Percentiles rank a stretch among this genome's conserved stretches.
phyloP scores from a whole-genome alignment of 2,329 filamentous ascomycete genomes.

The Paramyrothecium roridum region DNA sequence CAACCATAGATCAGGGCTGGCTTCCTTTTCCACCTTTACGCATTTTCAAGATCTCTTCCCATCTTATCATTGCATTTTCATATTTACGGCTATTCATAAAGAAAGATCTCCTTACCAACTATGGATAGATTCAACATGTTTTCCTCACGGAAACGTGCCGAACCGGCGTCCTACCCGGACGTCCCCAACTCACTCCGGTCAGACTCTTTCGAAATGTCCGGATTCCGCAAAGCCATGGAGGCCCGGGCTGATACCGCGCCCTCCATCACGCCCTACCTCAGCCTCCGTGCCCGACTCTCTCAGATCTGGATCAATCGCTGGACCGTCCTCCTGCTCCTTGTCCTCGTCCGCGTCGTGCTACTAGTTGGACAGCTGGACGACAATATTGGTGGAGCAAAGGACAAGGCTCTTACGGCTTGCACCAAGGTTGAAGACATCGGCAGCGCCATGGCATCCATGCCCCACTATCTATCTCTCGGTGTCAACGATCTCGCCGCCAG shows the following conservation, averaged over 20 bases:
- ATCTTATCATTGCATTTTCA: neutral
- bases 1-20: neutral
- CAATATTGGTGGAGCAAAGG: slow-evolving; percentile 72
- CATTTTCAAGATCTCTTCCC: neutral
- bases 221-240: slow-evolving; percentile 25
- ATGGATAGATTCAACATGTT: slow-evolving; percentile 27
- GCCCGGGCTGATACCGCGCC: slow-evolving; percentile 55
- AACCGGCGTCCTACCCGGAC: slow-evolving; percentile 27
- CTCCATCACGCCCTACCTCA: slow-evolving; percentile 85
- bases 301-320: slow-evolving; percentile 98
- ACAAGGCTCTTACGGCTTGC: slow-evolving; percentile 83
- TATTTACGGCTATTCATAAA: slow-evolving; percentile 1
- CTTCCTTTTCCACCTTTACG: neutral
- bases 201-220: slow-evolving; percentile 32
- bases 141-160: slow-evolving; percentile 28
- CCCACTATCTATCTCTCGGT: slow-evolving; percentile 85
- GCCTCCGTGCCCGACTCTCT: slow-evolving; percentile 82
- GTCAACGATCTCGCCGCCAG: slow-evolving; percentile 82
- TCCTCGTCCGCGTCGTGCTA: slow-evolving; percentile 78
- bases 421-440: slow-evolving; percentile 89
- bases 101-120: slow-evolving; percentile 4
- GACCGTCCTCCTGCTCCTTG: slow-evolving; percentile 85
- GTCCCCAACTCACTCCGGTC: slow-evolving; percentile 34
- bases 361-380: slow-evolving; percentile 69
- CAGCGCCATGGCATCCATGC: slow-evolving; percentile 96